Evolutionary conservation across 2,329 filamentous ascomycete species (phyloP).

Genomic region (Acephala macrosclerotiorum): DNA sequence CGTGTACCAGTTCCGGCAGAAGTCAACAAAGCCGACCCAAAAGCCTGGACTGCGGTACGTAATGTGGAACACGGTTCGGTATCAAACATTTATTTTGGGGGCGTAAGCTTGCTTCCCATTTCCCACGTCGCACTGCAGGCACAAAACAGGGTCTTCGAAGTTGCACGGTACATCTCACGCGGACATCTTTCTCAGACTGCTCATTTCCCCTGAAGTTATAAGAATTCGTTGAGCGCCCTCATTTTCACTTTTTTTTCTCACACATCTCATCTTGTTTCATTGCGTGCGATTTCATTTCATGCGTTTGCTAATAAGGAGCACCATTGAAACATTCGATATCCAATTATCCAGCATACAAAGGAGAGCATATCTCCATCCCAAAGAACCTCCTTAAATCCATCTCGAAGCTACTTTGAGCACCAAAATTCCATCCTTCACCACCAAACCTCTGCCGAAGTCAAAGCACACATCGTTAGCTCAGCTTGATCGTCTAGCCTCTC

Average conservation of each 20-base stretch:
- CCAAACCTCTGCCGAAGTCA: neutral
- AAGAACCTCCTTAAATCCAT: constrained; percentile 3
- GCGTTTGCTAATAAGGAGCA: constrained; percentile 3
- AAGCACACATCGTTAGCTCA: neutral
- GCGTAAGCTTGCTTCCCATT: neutral
- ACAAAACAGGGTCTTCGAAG: neutral
- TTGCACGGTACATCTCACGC: constrained; percentile 7
- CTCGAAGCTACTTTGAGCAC: neutral
- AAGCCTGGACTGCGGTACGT: constrained; percentile 3
- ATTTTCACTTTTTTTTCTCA: neutral
- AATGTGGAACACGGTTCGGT: neutral
- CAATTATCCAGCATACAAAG: neutral
- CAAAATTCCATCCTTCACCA: neutral
- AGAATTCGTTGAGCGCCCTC: neutral
- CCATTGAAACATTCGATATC: neutral
- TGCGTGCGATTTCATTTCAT: neutral
- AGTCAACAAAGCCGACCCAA: neutral
- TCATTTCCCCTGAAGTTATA: constrained; percentile 6
- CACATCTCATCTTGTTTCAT: neutral
- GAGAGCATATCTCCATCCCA: constrained; percentile 2
- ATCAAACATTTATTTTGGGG: constrained; percentile 1
- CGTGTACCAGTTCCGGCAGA: neutral
- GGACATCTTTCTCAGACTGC: constrained; percentile 5
- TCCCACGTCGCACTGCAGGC: constrained; percentile 7
- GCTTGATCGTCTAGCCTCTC: neutral